Evolutionary conservation across 2,329 filamentous ascomycete species (phyloP).

Genomic region (Dothistroma pini): DNA sequence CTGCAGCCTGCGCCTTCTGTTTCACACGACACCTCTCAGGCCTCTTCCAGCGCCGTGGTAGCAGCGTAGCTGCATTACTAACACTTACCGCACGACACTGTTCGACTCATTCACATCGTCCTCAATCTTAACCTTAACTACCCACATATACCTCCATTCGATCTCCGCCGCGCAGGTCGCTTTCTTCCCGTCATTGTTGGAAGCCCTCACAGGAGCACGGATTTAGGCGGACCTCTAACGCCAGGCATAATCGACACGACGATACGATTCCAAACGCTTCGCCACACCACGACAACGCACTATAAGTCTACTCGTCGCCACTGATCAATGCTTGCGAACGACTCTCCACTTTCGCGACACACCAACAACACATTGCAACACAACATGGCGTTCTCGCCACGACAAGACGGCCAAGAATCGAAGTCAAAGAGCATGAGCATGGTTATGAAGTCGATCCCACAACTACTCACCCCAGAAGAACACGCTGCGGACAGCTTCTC

Average conservation of each 20-base stretch:
- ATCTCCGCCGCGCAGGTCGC: neutral
- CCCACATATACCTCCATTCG: slow-evolving; percentile 4
- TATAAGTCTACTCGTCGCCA: slow-evolving; percentile 16
- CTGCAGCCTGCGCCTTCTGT: slow-evolving; percentile 17
- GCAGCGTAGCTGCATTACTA: slow-evolving; percentile 13
- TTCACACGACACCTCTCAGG: slow-evolving; percentile 7
- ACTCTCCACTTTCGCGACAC: slow-evolving; percentile 1
- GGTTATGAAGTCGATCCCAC: neutral
- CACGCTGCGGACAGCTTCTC: slow-evolving; percentile 21
- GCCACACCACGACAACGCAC: slow-evolving; percentile 16
- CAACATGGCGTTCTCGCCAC: slow-evolving; percentile 19
- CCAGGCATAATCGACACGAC: slow-evolving; percentile 13
- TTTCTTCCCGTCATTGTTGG: neutral
- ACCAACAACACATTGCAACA: slow-evolving; percentile 3
- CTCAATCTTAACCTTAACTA: slow-evolving; percentile 1
- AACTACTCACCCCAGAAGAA: slow-evolving; percentile 22
- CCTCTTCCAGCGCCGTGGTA: slow-evolving; percentile 11
- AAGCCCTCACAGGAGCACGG: slow-evolving; percentile 9
- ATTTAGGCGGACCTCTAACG: slow-evolving; percentile 19
- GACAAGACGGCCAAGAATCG: neutral
- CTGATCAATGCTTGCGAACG: slow-evolving; percentile 4
- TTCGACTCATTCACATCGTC: slow-evolving; percentile 8
- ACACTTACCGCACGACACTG: slow-evolving; percentile 1
- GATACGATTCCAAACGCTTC: slow-evolving; percentile 18
- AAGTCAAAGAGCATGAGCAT: neutral